Evolutionary conservation across 768 basidiomycete species (phyloP), one percentile per base, ranked within the genome.

Genomic region (Auricularia heimuer): DNA sequence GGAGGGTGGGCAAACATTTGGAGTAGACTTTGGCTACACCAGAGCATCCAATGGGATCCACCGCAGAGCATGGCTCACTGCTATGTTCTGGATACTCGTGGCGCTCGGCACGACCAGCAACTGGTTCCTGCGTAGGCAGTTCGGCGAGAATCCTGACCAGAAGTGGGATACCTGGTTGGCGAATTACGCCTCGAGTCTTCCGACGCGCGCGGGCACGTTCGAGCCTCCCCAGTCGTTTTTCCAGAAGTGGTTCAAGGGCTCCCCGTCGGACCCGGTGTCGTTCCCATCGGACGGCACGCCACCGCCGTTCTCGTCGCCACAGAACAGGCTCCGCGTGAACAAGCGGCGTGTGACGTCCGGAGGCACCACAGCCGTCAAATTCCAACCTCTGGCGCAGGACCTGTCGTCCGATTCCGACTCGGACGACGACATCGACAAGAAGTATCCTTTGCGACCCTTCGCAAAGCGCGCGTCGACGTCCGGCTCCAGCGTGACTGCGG

Each of bases 121-220:
- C 70, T 88, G 82, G 82, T 76, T 79, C n/a, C 73, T 88, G 54
- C 75, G 75, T 36, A 71, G 73, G 62, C 80, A 78, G 74, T 77
- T 86, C 35, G 88, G 87, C 24, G 86, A 87, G 68, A 84, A 84
- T 73, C 87, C 87, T 14, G 87, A 88, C 68, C 81, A 88, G 81
- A 85, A 85, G 77, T 90, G 87, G 87, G 85, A 89, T 68, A 77
- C 74, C 24, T 88, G 86, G 66, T 81, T 90, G 24, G 80, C 85
- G 3, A 78, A 82, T 34, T 88, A 87, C 65, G 75, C 82, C 3
- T 70, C 80, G 24, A 79, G 79, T 63, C 78, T 86, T 24, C 85
- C 87, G 10, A 73, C 70, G 64, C 79, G 86, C 36, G 82, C 86
- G 3, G 87, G 87, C 1, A 77, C 73, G 0, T 88, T 87, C 76